Base-by-base conservation (phyloP, 495 filamentous ascomycete genomes). In the Daldinia loculata region DNA sequence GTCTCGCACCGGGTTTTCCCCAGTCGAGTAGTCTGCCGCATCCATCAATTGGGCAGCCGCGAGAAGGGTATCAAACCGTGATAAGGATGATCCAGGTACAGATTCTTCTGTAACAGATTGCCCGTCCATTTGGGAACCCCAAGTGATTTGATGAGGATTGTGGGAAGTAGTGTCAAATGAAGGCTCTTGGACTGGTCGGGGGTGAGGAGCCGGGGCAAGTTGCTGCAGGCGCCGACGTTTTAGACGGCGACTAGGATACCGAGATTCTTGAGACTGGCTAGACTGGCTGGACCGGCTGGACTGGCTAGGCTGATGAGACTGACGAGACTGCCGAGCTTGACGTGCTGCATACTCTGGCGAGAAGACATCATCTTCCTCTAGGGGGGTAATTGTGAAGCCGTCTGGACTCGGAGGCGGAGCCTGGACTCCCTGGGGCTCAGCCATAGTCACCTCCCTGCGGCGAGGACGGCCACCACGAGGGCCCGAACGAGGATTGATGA, bases 401-500 rank as follows among this genome's bases (percentile, higher is more conserved):
- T n/a, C 26, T 36, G 38, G 52, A 38, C 52, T 48, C n/a, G 27
- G 26, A 36, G 51, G 24, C 0, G 38, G 27, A 38, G 52, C 15
- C n/a, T 11, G 22, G 17, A 14, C 27, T 29, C 7, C 11, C 17
- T 6, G 62, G 0, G 12, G 22, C 19, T 26, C 29, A 8, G 12
- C n/a, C 0, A 12, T 22, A 17, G 30, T 19, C 12, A 14, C 5
- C 6, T 32, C 48, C 4, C 27, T 55, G 4, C 43, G 63, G n/a
- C 63, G 63, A n/a, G 63, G 63, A 0, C 63, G 63, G 8, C 22
- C 24, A 3, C 52, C 56, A 22, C 45, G 24, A 41, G 63, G 63
- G 2, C 15, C 34, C 2, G 63, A 55, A 22, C 45, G 24, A 30
- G 63, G 62, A 7, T 64, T 70, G 24, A 41, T 32, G 0, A 63